A percentile compares a stretch with the other conserved stretches of the same genome.
Evolutionary conservation across 768 basidiomycete species (phyloP).

Genomic region (Lentinula sp.): DNA sequence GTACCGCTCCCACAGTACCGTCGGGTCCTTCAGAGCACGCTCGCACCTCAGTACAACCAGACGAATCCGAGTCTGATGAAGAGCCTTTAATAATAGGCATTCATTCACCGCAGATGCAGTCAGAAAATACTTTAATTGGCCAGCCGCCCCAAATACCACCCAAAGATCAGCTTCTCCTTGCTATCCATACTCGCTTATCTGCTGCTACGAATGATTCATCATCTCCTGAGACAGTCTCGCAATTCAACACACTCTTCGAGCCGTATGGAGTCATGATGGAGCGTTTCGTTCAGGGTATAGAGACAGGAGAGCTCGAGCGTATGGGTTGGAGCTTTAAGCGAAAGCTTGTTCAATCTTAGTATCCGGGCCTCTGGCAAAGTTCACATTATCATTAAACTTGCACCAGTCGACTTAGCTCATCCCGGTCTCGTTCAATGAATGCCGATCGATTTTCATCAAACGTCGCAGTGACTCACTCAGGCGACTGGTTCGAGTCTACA

Average conservation of each 20-base stretch:
- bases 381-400: no score
- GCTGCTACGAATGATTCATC: not conserved
- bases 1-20: not conserved
- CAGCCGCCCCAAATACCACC: not conserved
- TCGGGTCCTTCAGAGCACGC: not conserved
- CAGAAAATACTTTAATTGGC: not conserved
- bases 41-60: not conserved
- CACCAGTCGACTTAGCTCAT: no score
- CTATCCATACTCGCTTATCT: not conserved
- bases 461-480: no score
- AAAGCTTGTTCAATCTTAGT: not conserved
- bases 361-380: no score
- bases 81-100: not conserved
- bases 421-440: no score
- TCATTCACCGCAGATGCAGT: not conserved
- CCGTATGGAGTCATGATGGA: conserved; percentile 2
- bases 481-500: no score
- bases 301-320: not conserved
- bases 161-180: not conserved
- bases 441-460: no score
- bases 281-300: not conserved
- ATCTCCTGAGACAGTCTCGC: not conserved
- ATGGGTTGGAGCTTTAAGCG: not conserved
- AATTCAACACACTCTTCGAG: not conserved
- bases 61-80: not conserved